Conservation (phyloP, 2,329 filamentous ascomycete species). For the Harringtonia aguacate region DNA sequence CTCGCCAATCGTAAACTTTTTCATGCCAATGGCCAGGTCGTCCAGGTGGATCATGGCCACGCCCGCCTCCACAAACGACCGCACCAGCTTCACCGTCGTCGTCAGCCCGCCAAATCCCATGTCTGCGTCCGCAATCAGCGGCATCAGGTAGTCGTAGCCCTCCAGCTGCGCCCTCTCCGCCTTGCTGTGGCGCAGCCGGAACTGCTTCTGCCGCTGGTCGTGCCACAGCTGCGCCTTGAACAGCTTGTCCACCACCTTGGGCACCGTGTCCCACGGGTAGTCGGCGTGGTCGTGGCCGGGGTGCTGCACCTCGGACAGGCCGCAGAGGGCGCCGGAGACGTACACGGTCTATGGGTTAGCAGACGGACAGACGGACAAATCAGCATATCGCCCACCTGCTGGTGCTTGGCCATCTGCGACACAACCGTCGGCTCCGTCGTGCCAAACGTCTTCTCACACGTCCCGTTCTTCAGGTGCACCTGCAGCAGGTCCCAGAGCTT, state of each 20-base stretch:
- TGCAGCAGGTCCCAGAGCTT: constrained; percentile 26
- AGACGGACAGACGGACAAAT: no score
- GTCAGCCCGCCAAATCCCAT: constrained; percentile 31
- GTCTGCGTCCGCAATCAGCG: constrained; percentile 29
- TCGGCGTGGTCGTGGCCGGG: constrained; percentile 27
- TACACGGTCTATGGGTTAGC: constrained; percentile 22
- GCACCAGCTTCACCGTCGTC: constrained; percentile 26
- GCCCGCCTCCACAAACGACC: constrained; percentile 29
- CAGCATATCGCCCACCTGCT: constrained; percentile 3
- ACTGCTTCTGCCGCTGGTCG: constrained; percentile 27
- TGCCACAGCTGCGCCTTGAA: constrained; percentile 28
- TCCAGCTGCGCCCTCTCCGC: constrained; percentile 21
- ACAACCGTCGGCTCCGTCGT: constrained; percentile 24
- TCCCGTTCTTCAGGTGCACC: constrained; percentile 21
- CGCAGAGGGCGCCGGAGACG: constrained; percentile 27
- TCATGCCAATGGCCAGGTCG: constrained; percentile 29
- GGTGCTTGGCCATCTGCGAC: constrained; percentile 25
- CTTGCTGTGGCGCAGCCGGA: constrained; percentile 20
- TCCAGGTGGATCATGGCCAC: constrained; percentile 32
- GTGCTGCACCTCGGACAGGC: constrained; percentile 23
- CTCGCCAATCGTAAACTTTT: constrained; percentile 30
- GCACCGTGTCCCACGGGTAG: constrained; percentile 30
- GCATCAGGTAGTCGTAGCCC: constrained; percentile 26
- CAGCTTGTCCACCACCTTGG: constrained; percentile 27
- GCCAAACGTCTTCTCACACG: constrained; percentile 25